Evolutionary conservation across 2,329 filamentous ascomycete species (phyloP), one percentile per base, ranked within the genome.

Genomic region (Verticillium nonalfalfae): DNA sequence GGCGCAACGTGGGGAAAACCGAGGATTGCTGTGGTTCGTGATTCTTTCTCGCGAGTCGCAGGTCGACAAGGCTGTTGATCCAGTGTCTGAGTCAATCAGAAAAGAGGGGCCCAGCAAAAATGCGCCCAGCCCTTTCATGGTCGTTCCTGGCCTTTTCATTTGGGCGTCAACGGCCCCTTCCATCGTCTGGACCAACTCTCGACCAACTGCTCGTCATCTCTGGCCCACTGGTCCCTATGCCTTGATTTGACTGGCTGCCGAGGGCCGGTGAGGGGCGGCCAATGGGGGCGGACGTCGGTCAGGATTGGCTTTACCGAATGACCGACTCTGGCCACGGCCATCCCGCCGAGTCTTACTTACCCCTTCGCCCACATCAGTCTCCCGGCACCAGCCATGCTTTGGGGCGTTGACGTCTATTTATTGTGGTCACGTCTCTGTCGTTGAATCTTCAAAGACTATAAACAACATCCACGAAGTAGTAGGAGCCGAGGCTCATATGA

Each of bases 181-280:
- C 45, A 21, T 52, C 18, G 45, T 52, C 56, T 4, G 4, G 26
- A 31, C 26, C 26, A 31, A 31, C 26, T 31, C 26, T 58, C 57
- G 59, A 59, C 63, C 63, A 63, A 65, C 63, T 62, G 59, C 62
- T 64, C 63, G 63, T 65, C 63, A 64, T 65, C 26, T 18, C 36
- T 62, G 58, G 58, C 63, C 63, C 63, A 65, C 63, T 64, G 63
- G 60, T 11, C 21, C 39, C 26, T 13, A 18, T 50, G 6, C 15
- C 26, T 3, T 21, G 26, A n/a, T 34, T 4, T 34, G 2, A 58
- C 34, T 58, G 57, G 57, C 45, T 31, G 3, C 2, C 3, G 3
- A 4, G 3, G 26, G 5, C 18, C 38, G 57, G 39, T 34, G 38
- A 45, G 21, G 7, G 14, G 6, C 33, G 10, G 39, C 57, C 57